Evolutionary conservation across 306 rosid genomes (phyloP).

Genomic region (Trifolium fragiferum): DNA sequence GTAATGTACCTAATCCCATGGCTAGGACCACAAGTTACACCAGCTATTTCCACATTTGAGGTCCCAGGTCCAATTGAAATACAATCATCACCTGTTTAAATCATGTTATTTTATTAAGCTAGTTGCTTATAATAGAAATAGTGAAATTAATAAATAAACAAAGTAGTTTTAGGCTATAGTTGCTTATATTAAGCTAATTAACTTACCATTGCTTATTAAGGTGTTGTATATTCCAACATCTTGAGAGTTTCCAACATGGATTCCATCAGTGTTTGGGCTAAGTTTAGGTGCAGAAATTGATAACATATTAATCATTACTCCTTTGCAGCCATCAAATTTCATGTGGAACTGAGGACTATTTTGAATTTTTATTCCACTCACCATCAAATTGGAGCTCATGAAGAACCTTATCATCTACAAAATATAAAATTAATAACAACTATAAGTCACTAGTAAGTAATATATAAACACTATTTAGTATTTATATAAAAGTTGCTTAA

Average conservation of each 20-base stretch:
- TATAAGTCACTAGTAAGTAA: constrained; percentile 1
- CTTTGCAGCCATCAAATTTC: constrained; percentile 91
- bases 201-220: constrained; percentile 77
- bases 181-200: too few species aligned
- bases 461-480: not conserved
- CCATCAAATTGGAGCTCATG: constrained; percentile 86
- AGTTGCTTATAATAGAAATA: not conserved
- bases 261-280: constrained; percentile 98
- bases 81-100: constrained; percentile 88
- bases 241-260: constrained; percentile 75
- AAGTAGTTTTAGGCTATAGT: not conserved
- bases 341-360: constrained; percentile 94
- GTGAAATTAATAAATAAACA: constrained; percentile 7
- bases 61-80: constrained; percentile 94
- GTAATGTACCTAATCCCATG: constrained; percentile 87
- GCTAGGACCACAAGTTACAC: constrained; percentile 95
- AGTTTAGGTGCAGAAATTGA: constrained; percentile 89
- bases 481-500: not conserved
- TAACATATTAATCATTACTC: constrained; percentile 66
- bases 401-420: constrained; percentile 83
- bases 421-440: not conserved
- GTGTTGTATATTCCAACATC: constrained; percentile 75
- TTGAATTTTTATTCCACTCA: constrained; percentile 66
- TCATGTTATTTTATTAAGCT: constrained; percentile 8
- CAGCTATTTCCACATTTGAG: constrained; percentile 70